Base-by-base conservation (phyloP, 352 stramenopile species). In the Globisporangium abappressorium region DNA sequence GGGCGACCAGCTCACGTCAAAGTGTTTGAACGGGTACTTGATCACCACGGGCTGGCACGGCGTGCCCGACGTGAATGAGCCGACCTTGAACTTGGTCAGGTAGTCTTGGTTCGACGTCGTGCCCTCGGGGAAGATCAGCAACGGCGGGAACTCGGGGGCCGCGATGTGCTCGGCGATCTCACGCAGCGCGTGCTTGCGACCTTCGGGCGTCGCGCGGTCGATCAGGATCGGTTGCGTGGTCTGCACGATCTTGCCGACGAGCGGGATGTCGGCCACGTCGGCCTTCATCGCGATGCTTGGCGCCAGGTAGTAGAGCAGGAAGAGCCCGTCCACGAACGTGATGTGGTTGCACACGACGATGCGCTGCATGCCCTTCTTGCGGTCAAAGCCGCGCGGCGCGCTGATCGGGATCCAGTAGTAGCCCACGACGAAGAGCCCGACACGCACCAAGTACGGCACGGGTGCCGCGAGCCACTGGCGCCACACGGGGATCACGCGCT, bases 41-140 rank as follows among this genome's bases (percentile, higher is more conserved):
- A 92, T 57, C 38, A 84, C 74, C n/a, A 92, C 74, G 2, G 82
- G 82, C 66, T 86, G 81, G 26, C 81, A 88, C 0, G 84, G 74
- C 14, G 81, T 63, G 3, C 81, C 84, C 3, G 78, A 78, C n/a
- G 82, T 74, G 57, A 93, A 93, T 4, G 82, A 87, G 2, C 84
- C 84, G 22, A 89, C 75, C 49, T 93, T 93, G 69, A 93, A 93
- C 71, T 89, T 88, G 55, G 80, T 91, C 12, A 93, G 65, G 55
- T 79, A 86, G 43, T 76, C 55, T 76, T 91, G 82, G 73, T 86
- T 91, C 26, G 80, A 89, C 9, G 84, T 93, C n/a, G 82, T 93
- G 43, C 84, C 84, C 47, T 89, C 81, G 0, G 84, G 84, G 53
- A 93, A 93, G 14, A 93, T 82, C 9, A 93, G 76, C 64, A 93